Evolutionary conservation across 2,329 filamentous ascomycete species (phyloP), one percentile per base, ranked within the genome.

Genomic region (Fusarium sp.): DNA sequence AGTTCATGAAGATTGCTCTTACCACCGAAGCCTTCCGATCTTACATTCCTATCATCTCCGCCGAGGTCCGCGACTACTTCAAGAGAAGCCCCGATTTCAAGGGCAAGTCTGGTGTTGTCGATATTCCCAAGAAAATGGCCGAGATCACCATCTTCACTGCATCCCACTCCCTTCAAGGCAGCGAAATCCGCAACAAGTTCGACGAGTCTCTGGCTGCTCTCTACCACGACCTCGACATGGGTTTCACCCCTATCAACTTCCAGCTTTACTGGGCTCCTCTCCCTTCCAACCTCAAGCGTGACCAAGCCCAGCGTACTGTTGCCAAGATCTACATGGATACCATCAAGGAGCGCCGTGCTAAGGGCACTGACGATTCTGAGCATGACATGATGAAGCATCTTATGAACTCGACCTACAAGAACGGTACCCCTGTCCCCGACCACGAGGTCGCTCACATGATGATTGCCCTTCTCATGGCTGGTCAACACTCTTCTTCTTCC

Each of bases 71-170:
- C 67, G 86, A 88, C 75, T 97, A 93, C 80, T 83, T 94, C 81
- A 89, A 92, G 80, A 85, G 83, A 70, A 88, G 86, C 70, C 80
- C 90, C 43, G 81, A 82, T 44, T 93, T 94, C 83, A 89, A 93
- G 81, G 88, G 86, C 65, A 79, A 88, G 67, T 88, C 86, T 43
- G 93, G 93, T 56, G 84, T 88, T 18, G 85, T 91, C 76, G 88
- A 96, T 74, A 89, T 97, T 21, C 86, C 90, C 60, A 88, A 90
- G 74, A 89, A 87, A 73, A 92, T 97, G 87, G 90, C 92, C 43
- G 91, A 97, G 78, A 90, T 97, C 72, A 97, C 93, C 58, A 94
- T 97, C 76, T 97, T 94, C 80, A 97, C 93, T 45, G 93, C 93
- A 44, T 94, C 93, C 16, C 91, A 93, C 77, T 90, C 92, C 19